Conservation (phyloP, 768 basidiomycete species). For the Leccinellum rugosiceps region DNA sequence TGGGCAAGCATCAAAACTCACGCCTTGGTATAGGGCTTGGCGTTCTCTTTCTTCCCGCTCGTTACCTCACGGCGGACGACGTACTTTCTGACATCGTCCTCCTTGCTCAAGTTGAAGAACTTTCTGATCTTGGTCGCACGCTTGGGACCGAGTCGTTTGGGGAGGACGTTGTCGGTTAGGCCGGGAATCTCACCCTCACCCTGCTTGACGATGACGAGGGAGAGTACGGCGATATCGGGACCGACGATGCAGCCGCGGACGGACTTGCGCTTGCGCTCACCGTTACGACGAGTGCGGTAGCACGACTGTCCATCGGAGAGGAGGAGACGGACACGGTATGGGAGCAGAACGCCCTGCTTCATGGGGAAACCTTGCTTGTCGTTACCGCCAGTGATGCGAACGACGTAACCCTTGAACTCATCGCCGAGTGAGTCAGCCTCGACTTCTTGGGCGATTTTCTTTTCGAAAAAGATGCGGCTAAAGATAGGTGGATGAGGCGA, state of each 20-base stretch:
- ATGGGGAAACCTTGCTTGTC: slow-evolving; percentile 99
- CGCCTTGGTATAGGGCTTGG: slow-evolving; percentile 97
- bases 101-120: slow-evolving; percentile 98
- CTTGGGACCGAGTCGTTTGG: slow-evolving; percentile 97
- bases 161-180: slow-evolving; percentile 86
- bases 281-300: slow-evolving; percentile 87
- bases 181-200: slow-evolving; percentile 89
- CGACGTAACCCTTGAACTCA: slow-evolving; percentile 95
- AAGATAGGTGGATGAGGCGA: background rate
- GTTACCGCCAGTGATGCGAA: slow-evolving; percentile 97
- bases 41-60: slow-evolving; percentile 82
- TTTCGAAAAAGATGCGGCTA: slow-evolving; percentile 95
- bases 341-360: slow-evolving; percentile 98
- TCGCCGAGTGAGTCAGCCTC: slow-evolving; percentile 87
- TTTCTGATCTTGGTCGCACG: slow-evolving; percentile 93
- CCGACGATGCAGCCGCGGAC: slow-evolving; percentile 98
- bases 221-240: slow-evolving; percentile 92
- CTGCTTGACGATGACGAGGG: slow-evolving; percentile 94
- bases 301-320: slow-evolving; percentile 97
- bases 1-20: slow-evolving; percentile 39
- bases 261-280: slow-evolving; percentile 98
- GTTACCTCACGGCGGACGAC: slow-evolving; percentile 91
- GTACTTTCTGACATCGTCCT: slow-evolving; percentile 98
- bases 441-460: slow-evolving; percentile 95
- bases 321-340: slow-evolving; percentile 89